Evolutionary conservation across 768 basidiomycete genomes (phyloP).

Genomic region (Russula emetica): DNA sequence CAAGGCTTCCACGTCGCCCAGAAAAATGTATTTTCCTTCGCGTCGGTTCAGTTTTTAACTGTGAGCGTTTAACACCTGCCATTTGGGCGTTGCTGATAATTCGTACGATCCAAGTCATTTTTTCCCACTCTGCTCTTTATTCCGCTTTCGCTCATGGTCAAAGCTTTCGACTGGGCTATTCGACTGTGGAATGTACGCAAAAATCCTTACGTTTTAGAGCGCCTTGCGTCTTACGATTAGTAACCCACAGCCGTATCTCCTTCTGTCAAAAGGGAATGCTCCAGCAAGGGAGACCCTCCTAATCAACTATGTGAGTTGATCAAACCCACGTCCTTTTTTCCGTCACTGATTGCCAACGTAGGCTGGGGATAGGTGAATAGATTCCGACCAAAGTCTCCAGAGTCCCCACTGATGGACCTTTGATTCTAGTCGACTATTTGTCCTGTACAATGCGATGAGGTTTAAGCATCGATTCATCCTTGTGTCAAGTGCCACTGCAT

Average conservation of each 20-base stretch:
- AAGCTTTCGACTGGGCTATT: constrained; percentile 50
- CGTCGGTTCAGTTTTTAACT: constrained; percentile 45
- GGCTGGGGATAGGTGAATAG: constrained; percentile 18
- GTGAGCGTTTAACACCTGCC: constrained; percentile 33
- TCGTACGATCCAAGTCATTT: constrained; percentile 45
- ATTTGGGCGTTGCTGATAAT: not conserved
- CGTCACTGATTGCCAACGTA: not conserved
- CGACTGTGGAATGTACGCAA: constrained; percentile 53
- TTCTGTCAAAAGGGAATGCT: constrained; percentile 49
- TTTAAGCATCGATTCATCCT: constrained; percentile 54
- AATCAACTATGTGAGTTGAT: constrained; percentile 54
- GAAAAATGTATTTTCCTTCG: constrained; percentile 46
- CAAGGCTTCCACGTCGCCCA: constrained; percentile 52
- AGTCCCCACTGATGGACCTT: not conserved
- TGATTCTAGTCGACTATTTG: constrained; percentile 1
- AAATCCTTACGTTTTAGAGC: not conserved
- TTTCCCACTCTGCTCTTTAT: constrained; percentile 50
- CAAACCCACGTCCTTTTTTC: not conserved
- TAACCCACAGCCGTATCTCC: constrained; percentile 53
- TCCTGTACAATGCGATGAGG: constrained; percentile 38
- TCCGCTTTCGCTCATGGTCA: constrained; percentile 49
- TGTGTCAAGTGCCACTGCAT: constrained; percentile 48
- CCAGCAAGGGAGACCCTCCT: constrained; percentile 57
- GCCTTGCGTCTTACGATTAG: constrained; percentile 13
- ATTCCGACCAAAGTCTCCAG: not conserved